These are phyloP conservation scores for Thuidium tamariscinum DNA, from an alignment of 225 moss, liverwort and hornwort genomes.

Conservation along the genomic window DNA sequence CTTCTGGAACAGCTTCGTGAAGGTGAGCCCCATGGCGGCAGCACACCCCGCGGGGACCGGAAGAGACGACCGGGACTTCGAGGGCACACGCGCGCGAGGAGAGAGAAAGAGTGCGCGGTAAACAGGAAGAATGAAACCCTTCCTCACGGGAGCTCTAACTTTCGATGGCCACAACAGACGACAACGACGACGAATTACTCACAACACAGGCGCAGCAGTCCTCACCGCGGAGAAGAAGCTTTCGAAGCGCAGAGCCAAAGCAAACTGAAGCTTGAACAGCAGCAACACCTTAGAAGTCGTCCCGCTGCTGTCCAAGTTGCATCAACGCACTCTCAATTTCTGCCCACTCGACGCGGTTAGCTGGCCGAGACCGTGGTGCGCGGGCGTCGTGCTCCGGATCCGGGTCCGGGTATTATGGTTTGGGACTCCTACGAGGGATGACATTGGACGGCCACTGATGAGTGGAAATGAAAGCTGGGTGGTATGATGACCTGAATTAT, in stretches of 20 bases:
- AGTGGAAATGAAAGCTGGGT: not conserved
- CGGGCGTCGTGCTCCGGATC: not conserved
- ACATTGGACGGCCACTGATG: not conserved
- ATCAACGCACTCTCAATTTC: not conserved
- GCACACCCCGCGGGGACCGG: not conserved
- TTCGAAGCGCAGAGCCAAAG: not conserved
- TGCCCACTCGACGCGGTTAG: not conserved
- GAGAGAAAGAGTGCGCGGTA: not conserved
- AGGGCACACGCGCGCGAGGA: not conserved
- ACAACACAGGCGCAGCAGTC: not conserved
- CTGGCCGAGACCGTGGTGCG: not conserved
- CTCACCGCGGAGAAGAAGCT: not conserved
- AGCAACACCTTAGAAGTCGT: not conserved
- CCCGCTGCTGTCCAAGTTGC: not conserved
- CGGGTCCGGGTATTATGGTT: not conserved
- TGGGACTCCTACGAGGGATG: not conserved
- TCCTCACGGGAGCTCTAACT: not conserved
- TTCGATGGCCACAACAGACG: not conserved
- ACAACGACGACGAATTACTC: not conserved
- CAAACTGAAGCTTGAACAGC: not conserved
- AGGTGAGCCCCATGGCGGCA: conserved; percentile 87
- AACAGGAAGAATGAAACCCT: not conserved
- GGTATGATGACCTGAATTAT: not conserved
- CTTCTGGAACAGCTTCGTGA: conserved; percentile 83
- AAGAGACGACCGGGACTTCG: not conserved